phyloP scores from a whole-genome alignment of 2,329 filamentous ascomycete species.

The Exophiala lecanii-corni region DNA sequence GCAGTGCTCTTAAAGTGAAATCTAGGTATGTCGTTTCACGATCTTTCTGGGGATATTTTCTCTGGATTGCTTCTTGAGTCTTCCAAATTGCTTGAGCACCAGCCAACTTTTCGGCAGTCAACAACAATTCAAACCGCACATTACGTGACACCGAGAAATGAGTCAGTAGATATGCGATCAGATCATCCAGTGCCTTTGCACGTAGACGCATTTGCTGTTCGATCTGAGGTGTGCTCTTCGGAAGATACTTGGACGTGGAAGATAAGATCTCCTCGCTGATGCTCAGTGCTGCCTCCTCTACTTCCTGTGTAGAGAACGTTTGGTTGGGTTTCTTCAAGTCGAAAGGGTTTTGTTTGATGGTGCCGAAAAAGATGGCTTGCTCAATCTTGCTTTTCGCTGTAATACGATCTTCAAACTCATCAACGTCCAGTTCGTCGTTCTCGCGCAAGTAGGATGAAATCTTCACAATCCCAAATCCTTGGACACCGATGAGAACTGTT shows the following conservation, averaged over 20 bases:
- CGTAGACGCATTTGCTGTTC: constrained; percentile 75
- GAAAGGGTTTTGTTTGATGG: constrained; percentile 77
- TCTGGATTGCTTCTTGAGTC: constrained; percentile 66
- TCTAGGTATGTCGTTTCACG: constrained; percentile 67
- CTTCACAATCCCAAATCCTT: constrained; percentile 55
- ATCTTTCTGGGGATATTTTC: constrained; percentile 51
- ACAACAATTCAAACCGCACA: constrained; percentile 76
- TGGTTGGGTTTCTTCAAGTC: constrained; percentile 68
- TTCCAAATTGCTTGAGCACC: constrained; percentile 77
- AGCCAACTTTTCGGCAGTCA: constrained; percentile 83
- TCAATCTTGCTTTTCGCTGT: constrained; percentile 86
- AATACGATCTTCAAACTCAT: constrained; percentile 44
- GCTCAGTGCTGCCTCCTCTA: constrained; percentile 69
- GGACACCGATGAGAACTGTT: constrained; percentile 51
- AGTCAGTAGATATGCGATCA: constrained; percentile 66
- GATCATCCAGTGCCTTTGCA: constrained; percentile 66
- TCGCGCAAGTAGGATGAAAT: constrained; percentile 32
- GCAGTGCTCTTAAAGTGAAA: constrained; percentile 70
- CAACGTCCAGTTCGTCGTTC: constrained; percentile 44
- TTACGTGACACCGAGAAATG: constrained; percentile 62
- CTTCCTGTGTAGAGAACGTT: constrained; percentile 63
- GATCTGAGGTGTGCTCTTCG: constrained; percentile 67
- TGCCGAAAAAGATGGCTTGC: constrained; percentile 90
- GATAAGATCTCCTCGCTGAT: constrained; percentile 78
- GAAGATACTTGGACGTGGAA: constrained; percentile 70